phyloP scores from a whole-genome alignment of 768 basidiomycete genomes.

The Galerina sulciceps region DNA sequence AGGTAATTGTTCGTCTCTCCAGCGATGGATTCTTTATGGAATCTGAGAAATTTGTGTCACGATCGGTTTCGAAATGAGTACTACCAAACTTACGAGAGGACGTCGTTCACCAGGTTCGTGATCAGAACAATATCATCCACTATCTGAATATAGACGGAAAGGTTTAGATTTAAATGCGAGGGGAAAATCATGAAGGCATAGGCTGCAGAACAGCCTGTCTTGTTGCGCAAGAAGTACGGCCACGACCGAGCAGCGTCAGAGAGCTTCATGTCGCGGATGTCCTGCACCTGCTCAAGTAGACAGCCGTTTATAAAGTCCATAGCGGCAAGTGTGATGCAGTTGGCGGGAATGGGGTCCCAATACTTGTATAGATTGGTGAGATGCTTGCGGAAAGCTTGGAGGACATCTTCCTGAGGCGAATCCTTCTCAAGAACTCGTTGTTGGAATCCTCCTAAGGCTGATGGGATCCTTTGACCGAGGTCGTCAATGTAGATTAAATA shows the following conservation, averaged over 20 bases:
- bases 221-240: constrained; percentile 4
- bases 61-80: background rate
- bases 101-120: constrained; percentile 3
- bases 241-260: background rate
- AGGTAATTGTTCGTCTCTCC: constrained; percentile 8
- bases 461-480: constrained; percentile 1
- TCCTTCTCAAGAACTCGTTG: background rate
- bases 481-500: constrained; percentile 6
- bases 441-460: background rate
- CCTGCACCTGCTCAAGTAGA: constrained; percentile 1
- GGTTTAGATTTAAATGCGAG: background rate
- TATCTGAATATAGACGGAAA: constrained; percentile 3
- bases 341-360: constrained; percentile 4
- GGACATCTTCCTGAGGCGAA: background rate
- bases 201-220: background rate
- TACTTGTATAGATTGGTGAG: background rate
- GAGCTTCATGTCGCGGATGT: background rate
- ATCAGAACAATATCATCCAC: background rate
- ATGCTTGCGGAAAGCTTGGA: background rate
- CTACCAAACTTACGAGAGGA: constrained; percentile 1
- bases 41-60: background rate
- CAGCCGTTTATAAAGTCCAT: constrained; percentile 4
- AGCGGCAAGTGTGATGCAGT: background rate
- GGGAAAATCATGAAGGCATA: constrained; percentile 6
- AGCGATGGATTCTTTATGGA: constrained; percentile 3